These are phyloP conservation scores for Insectozyma bohioensis DNA, from an alignment of 1,139 yeast species.

Conservation along the genomic window DNA sequence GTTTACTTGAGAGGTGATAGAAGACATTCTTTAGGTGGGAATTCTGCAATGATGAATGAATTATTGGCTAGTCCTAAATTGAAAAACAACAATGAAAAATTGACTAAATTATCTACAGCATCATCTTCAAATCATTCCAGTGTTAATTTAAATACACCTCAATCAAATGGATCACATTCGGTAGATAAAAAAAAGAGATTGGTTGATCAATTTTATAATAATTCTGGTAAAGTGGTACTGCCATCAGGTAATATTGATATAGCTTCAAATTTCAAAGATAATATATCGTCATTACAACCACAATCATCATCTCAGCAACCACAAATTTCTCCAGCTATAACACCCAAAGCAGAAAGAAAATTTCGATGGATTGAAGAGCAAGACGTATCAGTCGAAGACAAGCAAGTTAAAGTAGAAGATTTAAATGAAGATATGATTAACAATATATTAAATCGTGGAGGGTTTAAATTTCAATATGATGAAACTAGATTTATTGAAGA, in stretches of 20 bases:
- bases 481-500: conserved; percentile 20
- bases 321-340: conserved; percentile 3
- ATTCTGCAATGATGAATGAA: too few relatives aligned
- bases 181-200: conserved; percentile 29
- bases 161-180: neutral
- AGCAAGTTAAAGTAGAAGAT: neutral
- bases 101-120: neutral
- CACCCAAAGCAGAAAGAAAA: conserved; percentile 6
- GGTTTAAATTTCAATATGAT: conserved; percentile 20
- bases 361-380: conserved; percentile 9
- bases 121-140: conserved; percentile 1
- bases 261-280: conserved; percentile 2
- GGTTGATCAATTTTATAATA: conserved; percentile 43
- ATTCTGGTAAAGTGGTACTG: too few relatives aligned
- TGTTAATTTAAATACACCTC: neutral
- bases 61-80: conserved; percentile 12
- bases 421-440: conserved; percentile 16
- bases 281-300: conserved; percentile 1
- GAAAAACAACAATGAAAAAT: neutral
- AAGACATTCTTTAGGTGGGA: too few relatives aligned
- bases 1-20: too few relatives aligned
- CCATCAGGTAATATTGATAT: conserved; percentile 6
- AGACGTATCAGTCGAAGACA: neutral
- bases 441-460: conserved; percentile 23
- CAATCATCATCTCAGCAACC: neutral